Conservation (phyloP, 306 rosid species). For the Fragaria nilgerrensis region DNA sequence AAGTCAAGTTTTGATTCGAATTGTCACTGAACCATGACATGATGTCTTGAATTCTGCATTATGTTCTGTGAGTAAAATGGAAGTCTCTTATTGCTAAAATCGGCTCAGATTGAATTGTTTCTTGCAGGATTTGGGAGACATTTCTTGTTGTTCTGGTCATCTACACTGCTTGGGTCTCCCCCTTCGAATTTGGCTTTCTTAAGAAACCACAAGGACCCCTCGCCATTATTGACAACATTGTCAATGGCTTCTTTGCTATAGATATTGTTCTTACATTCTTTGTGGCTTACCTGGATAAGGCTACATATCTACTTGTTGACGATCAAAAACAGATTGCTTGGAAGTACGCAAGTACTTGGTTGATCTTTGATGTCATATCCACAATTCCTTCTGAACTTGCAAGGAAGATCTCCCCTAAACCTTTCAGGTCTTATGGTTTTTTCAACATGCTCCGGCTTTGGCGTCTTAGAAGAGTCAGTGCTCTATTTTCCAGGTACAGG, state of each 20-base stretch:
- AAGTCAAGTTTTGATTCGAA: slow-evolving; percentile 2
- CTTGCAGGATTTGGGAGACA: slow-evolving; percentile 73
- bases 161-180: slow-evolving; percentile 97
- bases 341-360: slow-evolving; percentile 65
- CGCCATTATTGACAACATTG: slow-evolving; percentile 64
- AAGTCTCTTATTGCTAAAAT: neutral
- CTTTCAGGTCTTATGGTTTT: slow-evolving; percentile 61
- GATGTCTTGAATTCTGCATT: neutral
- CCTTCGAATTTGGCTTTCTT: slow-evolving; percentile 90
- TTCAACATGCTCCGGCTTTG: slow-evolving; percentile 95
- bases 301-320: slow-evolving; percentile 68
- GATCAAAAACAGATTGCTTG: slow-evolving; percentile 59
- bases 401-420: slow-evolving; percentile 42
- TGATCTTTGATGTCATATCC: slow-evolving; percentile 71
- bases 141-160: slow-evolving; percentile 65
- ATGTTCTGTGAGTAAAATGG: neutral
- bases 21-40: neutral
- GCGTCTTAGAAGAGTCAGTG: slow-evolving; percentile 95
- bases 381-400: slow-evolving; percentile 80
- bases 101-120: slow-evolving; percentile 14
- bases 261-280: slow-evolving; percentile 87
- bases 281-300: slow-evolving; percentile 75
- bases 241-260: slow-evolving; percentile 69
- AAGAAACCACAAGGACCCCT: slow-evolving; percentile 60
- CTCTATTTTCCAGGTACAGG: slow-evolving; percentile 68